Conservation (phyloP, 352 stramenopile genomes). For the Phytophthora pseudosyringae region DNA sequence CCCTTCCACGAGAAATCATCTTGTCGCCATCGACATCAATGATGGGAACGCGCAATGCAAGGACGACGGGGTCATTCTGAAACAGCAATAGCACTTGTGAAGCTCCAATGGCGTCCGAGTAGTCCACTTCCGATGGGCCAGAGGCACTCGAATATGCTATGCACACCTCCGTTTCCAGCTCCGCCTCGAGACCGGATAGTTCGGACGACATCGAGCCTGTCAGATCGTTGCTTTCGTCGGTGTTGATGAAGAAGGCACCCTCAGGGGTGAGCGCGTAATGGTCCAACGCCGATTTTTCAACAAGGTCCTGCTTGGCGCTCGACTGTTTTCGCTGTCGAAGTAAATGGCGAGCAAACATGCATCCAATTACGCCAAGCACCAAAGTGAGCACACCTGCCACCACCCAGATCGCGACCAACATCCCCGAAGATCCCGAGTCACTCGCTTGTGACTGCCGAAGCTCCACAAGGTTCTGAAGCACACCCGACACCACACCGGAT, state of each 20-base stretch:
- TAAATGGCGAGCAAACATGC: conserved; percentile 23
- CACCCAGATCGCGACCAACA: conserved; percentile 34
- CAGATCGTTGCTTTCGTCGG: conserved; percentile 17
- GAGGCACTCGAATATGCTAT: conserved; percentile 20
- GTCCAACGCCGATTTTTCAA: conserved; percentile 29
- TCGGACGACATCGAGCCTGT: conserved; percentile 27
- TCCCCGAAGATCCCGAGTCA: conserved; percentile 15
- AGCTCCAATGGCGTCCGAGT: conserved; percentile 50
- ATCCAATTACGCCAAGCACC: conserved; percentile 28
- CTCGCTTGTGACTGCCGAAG: conserved; percentile 5
- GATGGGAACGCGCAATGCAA: conserved; percentile 56
- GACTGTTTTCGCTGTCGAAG: conserved; percentile 5
- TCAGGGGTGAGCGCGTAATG: conserved; percentile 21
- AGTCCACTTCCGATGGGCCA: conserved; percentile 32
- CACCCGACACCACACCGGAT: conserved; percentile 24
- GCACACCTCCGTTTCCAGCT: conserved; percentile 25
- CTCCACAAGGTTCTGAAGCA: conserved; percentile 33
- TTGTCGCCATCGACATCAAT: conserved; percentile 53
- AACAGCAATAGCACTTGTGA: conserved; percentile 59
- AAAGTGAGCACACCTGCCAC: conserved; percentile 22
- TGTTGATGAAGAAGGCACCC: conserved; percentile 21
- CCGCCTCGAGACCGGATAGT: conserved; percentile 23
- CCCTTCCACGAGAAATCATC: conserved; percentile 44
- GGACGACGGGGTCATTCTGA: conserved; percentile 52
- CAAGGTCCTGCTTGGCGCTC: conserved; percentile 4